phyloP scores from a whole-genome alignment of 495 filamentous ascomycete genomes.

The Massariosphaeria phaeospora region DNA sequence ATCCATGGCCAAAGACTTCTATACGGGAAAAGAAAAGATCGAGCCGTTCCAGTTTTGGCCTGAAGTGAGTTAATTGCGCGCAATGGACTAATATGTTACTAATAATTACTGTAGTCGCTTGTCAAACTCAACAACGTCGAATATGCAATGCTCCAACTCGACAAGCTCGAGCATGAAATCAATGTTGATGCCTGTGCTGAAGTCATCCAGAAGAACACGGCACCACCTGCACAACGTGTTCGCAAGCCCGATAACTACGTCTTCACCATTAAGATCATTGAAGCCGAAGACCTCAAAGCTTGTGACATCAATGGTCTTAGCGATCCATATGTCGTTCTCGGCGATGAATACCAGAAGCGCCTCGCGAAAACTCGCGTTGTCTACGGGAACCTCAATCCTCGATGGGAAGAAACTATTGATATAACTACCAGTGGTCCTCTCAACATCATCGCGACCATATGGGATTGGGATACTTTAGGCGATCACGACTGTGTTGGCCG shows the following conservation, averaged over 20 bases:
- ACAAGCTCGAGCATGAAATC: constrained; percentile 81
- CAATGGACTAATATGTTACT: constrained; percentile 13
- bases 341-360: constrained; percentile 97
- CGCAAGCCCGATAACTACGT: constrained; percentile 74
- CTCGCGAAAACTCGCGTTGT: constrained; percentile 91
- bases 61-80: constrained; percentile 55
- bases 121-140: constrained; percentile 98
- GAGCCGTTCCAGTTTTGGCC: constrained; percentile 98
- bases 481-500: constrained; percentile 97
- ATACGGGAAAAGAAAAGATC: constrained; percentile 86
- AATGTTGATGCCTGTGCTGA: constrained; percentile 92
- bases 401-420: constrained; percentile 96
- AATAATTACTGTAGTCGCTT: constrained; percentile 61
- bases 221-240: constrained; percentile 50
- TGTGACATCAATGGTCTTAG: constrained; percentile 92
- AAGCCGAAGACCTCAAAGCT: constrained; percentile 96
- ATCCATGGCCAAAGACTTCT: constrained; percentile 91
- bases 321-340: constrained; percentile 95
- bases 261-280: constrained; percentile 98
- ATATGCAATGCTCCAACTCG: constrained; percentile 82
- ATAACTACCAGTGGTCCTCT: constrained; percentile 88
- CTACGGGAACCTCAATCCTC: constrained; percentile 84
- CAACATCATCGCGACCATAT: constrained; percentile 93
- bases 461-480: constrained; percentile 97
- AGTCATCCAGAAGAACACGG: constrained; percentile 62